These are phyloP conservation scores for Lactifluus volemus DNA, from an alignment of 768 basidiomycete genomes.

Conservation along the genomic window DNA sequence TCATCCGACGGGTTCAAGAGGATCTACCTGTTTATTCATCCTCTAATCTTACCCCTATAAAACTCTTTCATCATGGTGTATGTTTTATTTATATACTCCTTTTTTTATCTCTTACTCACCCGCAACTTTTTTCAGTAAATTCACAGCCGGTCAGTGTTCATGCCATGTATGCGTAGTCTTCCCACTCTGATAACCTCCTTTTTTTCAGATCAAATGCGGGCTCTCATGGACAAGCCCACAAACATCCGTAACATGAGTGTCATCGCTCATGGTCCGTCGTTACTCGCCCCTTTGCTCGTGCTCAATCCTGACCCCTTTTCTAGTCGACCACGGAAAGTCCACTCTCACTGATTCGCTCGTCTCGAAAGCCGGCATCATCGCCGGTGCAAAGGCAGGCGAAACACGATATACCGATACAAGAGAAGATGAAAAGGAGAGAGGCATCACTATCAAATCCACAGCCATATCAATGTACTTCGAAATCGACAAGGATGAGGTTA, in stretches of 20 bases:
- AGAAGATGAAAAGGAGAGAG: conserved; percentile 98
- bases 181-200: conserved; percentile 24
- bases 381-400: conserved; percentile 87
- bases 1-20: conserved; percentile 9
- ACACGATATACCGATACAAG: conserved; percentile 96
- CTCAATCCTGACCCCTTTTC: conserved; percentile 1
- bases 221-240: conserved; percentile 81
- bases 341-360: conserved; percentile 98
- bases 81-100: conserved; percentile 29
- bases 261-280: conserved; percentile 72
- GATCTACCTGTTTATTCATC: not conserved
- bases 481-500: conserved; percentile 81
- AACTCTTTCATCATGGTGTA: conserved; percentile 73
- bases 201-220: conserved; percentile 69
- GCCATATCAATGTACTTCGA: conserved; percentile 99
- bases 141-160: conserved; percentile 17
- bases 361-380: conserved; percentile 99
- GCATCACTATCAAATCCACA: conserved; percentile 99
- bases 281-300: conserved; percentile 19
- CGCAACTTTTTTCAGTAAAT: conserved; percentile 11
- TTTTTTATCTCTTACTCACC: not conserved
- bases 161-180: conserved; percentile 4
- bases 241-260: conserved; percentile 96
- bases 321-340: conserved; percentile 99
- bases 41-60: conserved; percentile 27